These are phyloP conservation scores for Schizophyllum commune DNA, from an alignment of 1,284 basidiomycete genomes.

Conservation along the genomic window DNA sequence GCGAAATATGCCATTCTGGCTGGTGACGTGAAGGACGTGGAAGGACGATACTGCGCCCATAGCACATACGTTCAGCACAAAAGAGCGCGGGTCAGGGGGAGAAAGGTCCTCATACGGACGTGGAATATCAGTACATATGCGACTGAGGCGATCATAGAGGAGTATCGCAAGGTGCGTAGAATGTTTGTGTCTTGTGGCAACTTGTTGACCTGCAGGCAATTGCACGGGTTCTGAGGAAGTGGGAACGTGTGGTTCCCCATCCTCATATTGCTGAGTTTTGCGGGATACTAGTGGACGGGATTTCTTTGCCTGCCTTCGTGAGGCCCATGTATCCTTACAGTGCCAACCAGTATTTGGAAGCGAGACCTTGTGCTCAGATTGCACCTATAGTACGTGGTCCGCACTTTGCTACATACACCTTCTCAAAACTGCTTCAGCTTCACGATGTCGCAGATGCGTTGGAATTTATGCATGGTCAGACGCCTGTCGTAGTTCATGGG, in stretches of 20 bases:
- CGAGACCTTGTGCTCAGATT: not conserved
- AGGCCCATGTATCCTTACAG: not conserved
- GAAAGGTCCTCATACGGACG: no score
- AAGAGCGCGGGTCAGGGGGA: no score
- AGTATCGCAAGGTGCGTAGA: no score
- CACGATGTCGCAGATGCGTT: not conserved
- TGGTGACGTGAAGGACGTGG: no score
- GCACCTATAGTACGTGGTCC: not conserved
- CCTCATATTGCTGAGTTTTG: not conserved
- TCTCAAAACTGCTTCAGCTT: not conserved
- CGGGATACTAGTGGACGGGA: not conserved
- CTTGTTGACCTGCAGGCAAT: not conserved
- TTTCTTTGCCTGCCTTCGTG: not conserved
- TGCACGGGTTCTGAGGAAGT: not conserved
- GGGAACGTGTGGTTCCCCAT: not conserved
- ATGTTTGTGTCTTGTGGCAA: no score
- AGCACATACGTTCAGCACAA: no score
- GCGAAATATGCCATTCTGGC: no score
- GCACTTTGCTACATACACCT: not conserved
- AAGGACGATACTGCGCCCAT: no score
- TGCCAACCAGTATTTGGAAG: not conserved
- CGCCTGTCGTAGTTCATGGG: not conserved
- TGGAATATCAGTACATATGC: no score
- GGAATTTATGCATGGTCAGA: not conserved
- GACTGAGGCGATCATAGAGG: no score